Conservation (phyloP, 2,329 filamentous ascomycete genomes). For the Cadophora gregata region DNA sequence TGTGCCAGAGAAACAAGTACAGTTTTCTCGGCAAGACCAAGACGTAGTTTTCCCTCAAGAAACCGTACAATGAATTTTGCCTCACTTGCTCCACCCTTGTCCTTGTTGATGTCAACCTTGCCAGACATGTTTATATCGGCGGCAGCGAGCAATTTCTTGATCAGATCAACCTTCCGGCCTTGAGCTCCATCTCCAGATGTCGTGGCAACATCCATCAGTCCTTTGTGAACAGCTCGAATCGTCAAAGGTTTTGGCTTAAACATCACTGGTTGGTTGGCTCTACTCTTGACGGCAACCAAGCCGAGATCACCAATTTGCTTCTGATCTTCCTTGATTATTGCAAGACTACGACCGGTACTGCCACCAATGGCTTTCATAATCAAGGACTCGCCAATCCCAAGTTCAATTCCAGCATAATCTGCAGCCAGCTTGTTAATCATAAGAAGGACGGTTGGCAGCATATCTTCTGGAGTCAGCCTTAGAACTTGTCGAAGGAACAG, state of each 20-base stretch:
- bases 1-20: conserved; percentile 90
- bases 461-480: conserved; percentile 83
- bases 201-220: conserved; percentile 86
- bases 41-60: conserved; percentile 88
- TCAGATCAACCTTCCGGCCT: conserved; percentile 86
- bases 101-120: conserved; percentile 87
- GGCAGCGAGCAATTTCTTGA: conserved; percentile 95
- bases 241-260: conserved; percentile 95
- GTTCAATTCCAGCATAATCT: conserved; percentile 93
- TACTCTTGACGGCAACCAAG: conserved; percentile 92
- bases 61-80: conserved; percentile 94
- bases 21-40: conserved; percentile 91
- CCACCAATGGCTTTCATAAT: conserved; percentile 99
- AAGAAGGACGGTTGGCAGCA: conserved; percentile 85
- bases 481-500: conserved; percentile 94
- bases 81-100: conserved; percentile 93
- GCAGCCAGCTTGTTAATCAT: conserved; percentile 99
- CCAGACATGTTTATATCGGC: conserved; percentile 76
- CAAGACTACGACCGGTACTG: conserved; percentile 84
- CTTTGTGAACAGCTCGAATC: conserved; percentile 83
- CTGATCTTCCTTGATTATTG: conserved; percentile 93
- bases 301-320: conserved; percentile 96
- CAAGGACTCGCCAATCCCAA: conserved; percentile 97
- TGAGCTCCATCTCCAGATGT: conserved; percentile 87
- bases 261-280: conserved; percentile 95